A percentile compares a stretch with the other conserved stretches of the same genome.
phyloP scores from a whole-genome alignment of 78 protist genomes.

The Dictyostelium brefeldianum region DNA sequence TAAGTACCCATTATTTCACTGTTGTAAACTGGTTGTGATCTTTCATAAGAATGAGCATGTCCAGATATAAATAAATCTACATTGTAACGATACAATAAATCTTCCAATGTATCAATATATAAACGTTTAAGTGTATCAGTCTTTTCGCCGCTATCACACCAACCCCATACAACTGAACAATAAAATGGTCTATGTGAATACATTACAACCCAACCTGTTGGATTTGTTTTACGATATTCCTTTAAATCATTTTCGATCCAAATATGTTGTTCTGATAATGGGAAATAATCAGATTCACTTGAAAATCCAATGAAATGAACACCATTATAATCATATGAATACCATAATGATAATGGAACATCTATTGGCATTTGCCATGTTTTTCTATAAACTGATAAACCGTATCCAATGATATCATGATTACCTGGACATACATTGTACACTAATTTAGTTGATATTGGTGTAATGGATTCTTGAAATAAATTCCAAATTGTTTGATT shows the following conservation, averaged over 20 bases:
- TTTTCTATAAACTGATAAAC: not conserved
- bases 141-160: not conserved
- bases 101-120: not conserved
- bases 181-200: slow-evolving; percentile 61
- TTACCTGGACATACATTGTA: slow-evolving; percentile 58
- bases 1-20: not conserved
- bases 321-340: slow-evolving; percentile 56
- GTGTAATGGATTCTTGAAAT: slow-evolving; percentile 15
- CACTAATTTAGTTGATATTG: not conserved
- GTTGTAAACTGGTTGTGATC: slow-evolving; percentile 28
- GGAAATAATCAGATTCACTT: slow-evolving; percentile 12
- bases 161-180: slow-evolving; percentile 11
- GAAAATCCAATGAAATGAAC: slow-evolving; percentile 63
- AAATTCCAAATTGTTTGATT: slow-evolving; percentile 61
- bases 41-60: slow-evolving; percentile 45
- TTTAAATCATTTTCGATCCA: slow-evolving; percentile 59
- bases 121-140: not conserved
- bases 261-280: slow-evolving; percentile 23
- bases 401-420: slow-evolving; percentile 45
- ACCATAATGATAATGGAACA: not conserved
- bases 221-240: slow-evolving; percentile 34
- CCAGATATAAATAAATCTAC: slow-evolving; percentile 52
- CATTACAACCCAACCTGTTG: slow-evolving; percentile 48
- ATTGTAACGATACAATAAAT: slow-evolving; percentile 23
- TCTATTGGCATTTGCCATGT: slow-evolving; percentile 41